Base-by-base conservation (phyloP, 305 asterid species). In the Solanum hybrid region DNA sequence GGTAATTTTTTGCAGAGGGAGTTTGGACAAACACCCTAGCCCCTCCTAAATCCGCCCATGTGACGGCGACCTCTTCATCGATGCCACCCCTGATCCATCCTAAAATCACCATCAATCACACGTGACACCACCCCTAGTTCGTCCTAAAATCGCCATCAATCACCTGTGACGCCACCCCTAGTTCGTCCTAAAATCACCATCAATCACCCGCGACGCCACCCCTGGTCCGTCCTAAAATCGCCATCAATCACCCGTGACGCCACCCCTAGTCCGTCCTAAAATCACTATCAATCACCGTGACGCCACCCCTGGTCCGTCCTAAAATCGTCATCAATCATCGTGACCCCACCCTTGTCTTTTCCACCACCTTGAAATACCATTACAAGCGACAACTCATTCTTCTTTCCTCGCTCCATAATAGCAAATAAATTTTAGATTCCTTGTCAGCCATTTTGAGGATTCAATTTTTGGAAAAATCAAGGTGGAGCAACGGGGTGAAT, bases 71-170 rank as follows among this genome's bases (percentile, higher is more conserved):
- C 78, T 12, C 35, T 27, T 72, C 35, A 27, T 27, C 22, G 14
- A 4, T 3, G 6, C 29, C 13, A 4, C 51, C 2, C 8, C 0
- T 11, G 0, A 1, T 36, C 13, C 51, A 0, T 40, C 0, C 16
- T 60, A 8, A 60, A 60, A 60, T 7, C 5, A 2, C 4, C 27
- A 1, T 60, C 12, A 60, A 4, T 8, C 2, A 31, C 1, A 1
- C 5, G 13, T 38, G 29, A 4, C 7, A 0, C 14, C 13, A 4
- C 51, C 1, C 9, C 66, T 51, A 0, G 9, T 36, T 2, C 51
- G 2, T 40, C 2, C 16, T 60, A 8, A 60, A 22, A 60, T 7
- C 5, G 2, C 4, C 27, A 1, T 60, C 12, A 60, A 4, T 8
- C 2, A 20, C 31, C 31, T 3, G 13, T 22, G 29, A 4, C 6